Percentiles rank a stretch among this genome's conserved stretches.
phyloP scores from a whole-genome alignment of 2,329 filamentous ascomycete genomes.

The Paradendryphiella salina region DNA sequence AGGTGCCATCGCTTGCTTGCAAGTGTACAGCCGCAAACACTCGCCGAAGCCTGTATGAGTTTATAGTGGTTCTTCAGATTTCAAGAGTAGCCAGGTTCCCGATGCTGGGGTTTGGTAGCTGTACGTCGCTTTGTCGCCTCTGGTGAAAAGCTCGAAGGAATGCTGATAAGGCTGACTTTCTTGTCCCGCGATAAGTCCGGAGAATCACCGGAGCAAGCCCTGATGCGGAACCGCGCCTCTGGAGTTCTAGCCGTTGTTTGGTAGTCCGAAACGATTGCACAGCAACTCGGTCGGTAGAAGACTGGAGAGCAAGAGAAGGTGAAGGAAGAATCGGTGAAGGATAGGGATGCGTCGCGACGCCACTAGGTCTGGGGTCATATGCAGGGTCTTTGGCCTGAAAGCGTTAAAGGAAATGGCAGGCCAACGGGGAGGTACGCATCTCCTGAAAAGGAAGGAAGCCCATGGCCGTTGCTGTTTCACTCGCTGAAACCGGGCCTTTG shows the following conservation, averaged over 20 bases:
- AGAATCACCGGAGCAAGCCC: slow-evolving; percentile 8
- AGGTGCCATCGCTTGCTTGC: slow-evolving; percentile 31
- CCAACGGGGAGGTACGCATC: slow-evolving; percentile 4
- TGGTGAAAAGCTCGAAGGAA: slow-evolving; percentile 15
- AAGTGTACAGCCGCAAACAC: not conserved
- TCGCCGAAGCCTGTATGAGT: not conserved
- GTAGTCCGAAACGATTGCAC: not conserved
- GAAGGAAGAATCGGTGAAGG: slow-evolving; percentile 8
- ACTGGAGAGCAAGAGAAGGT: not conserved
- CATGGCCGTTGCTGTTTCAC: slow-evolving; percentile 7
- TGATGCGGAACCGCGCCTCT: not conserved
- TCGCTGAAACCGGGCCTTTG: slow-evolving; percentile 4
- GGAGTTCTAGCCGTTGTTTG: not conserved
- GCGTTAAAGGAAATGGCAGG: slow-evolving; percentile 8
- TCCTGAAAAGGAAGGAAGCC: slow-evolving; percentile 4
- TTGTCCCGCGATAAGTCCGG: slow-evolving; percentile 19
- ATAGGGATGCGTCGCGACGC: slow-evolving; percentile 13
- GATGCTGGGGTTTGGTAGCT: not conserved
- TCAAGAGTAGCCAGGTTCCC: not conserved
- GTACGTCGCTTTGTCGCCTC: slow-evolving; percentile 2
- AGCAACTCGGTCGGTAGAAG: not conserved
- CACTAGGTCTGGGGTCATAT: slow-evolving; percentile 10
- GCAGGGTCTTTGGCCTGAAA: slow-evolving; percentile 20
- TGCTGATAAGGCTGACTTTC: slow-evolving; percentile 16
- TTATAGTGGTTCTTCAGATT: no score